These are phyloP conservation scores for Sphagnum contortum DNA, from an alignment of 225 moss, liverwort and hornwort genomes.

Conservation along the genomic window DNA sequence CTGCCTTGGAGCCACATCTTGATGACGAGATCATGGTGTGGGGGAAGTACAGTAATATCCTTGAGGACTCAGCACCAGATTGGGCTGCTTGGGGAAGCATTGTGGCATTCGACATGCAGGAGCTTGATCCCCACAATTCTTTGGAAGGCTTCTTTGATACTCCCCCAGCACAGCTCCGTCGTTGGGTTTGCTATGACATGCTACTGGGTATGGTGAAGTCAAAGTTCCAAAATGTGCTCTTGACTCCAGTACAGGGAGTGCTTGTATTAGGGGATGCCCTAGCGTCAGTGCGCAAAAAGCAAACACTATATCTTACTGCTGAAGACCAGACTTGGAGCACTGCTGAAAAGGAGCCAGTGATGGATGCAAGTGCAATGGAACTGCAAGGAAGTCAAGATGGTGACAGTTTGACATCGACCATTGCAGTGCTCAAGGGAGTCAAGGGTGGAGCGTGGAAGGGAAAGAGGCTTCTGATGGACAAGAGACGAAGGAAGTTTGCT, in stretches of 20 bases:
- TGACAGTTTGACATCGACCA: background rate
- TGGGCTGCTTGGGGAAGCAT: conserved; percentile 73
- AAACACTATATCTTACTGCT: conserved; percentile 31
- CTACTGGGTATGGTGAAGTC: conserved; percentile 63
- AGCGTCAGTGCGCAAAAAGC: conserved; percentile 22
- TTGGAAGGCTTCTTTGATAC: conserved; percentile 59
- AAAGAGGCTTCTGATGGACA: background rate
- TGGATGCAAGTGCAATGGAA: conserved; percentile 5
- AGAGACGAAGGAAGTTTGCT: background rate
- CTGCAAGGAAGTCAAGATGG: background rate
- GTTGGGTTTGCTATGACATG: conserved; percentile 86
- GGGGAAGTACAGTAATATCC: conserved; percentile 19
- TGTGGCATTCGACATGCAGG: conserved; percentile 79
- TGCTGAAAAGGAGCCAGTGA: conserved; percentile 19
- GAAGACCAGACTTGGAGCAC: conserved; percentile 63
- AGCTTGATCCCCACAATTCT: conserved; percentile 51
- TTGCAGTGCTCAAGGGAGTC: background rate
- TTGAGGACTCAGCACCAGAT: conserved; percentile 5
- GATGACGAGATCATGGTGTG: conserved; percentile 34
- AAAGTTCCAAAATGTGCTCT: conserved; percentile 40
- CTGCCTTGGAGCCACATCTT: conserved; percentile 54
- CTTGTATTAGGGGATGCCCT: conserved; percentile 54
- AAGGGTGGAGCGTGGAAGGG: background rate
- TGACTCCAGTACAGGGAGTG: conserved; percentile 55
- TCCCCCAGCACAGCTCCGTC: conserved; percentile 54